Conservation (phyloP, 257 asterid species). For the Jacaranda mimosifolia region DNA sequence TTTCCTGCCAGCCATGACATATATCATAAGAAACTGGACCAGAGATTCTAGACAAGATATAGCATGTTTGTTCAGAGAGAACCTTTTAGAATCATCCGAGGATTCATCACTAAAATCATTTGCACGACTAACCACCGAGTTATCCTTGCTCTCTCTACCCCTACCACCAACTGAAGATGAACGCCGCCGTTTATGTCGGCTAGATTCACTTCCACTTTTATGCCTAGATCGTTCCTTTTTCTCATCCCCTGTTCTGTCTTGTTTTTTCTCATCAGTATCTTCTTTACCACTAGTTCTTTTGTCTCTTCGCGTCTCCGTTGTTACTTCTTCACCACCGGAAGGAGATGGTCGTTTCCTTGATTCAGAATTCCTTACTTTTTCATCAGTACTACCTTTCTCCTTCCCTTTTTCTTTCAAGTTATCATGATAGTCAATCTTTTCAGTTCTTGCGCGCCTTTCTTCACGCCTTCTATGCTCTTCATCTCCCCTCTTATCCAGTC, state of each 20-base stretch:
- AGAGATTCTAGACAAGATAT: constrained; percentile 26
- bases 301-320: constrained; percentile 52
- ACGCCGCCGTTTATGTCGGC: constrained; percentile 68
- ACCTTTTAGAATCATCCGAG: constrained; percentile 83
- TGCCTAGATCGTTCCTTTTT: constrained; percentile 69
- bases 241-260: constrained; percentile 64
- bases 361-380: constrained; percentile 66
- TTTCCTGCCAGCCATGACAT: constrained; percentile 65
- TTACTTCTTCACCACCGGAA: constrained; percentile 62
- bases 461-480: constrained; percentile 62
- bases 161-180: constrained; percentile 68
- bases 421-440: constrained; percentile 53
- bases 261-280: constrained; percentile 60
- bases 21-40: constrained; percentile 27
- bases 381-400: constrained; percentile 65
- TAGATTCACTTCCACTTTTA: constrained; percentile 64
- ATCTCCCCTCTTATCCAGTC: constrained; percentile 57
- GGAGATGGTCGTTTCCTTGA: constrained; percentile 71
- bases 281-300: constrained; percentile 57
- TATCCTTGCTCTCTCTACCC: constrained; percentile 69
- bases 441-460: constrained; percentile 57
- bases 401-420: constrained; percentile 66
- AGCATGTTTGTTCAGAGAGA: constrained; percentile 17
- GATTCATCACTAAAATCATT: constrained; percentile 74
- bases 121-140: constrained; percentile 49